Evolutionary conservation across 768 basidiomycete genomes (phyloP).

Genomic region (Lentinula detonsa): DNA sequence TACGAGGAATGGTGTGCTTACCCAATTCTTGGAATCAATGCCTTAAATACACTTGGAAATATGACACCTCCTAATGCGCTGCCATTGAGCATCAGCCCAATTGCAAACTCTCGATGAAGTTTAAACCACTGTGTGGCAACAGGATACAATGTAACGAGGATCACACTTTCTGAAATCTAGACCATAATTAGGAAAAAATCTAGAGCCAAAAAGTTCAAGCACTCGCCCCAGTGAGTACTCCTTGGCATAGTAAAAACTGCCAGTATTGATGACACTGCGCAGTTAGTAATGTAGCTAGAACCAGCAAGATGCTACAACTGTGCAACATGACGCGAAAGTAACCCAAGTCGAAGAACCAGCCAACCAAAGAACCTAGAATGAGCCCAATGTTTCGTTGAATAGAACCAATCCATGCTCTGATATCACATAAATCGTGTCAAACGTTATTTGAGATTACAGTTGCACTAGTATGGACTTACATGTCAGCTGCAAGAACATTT

Average conservation of each 20-base stretch:
- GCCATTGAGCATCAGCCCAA: neutral
- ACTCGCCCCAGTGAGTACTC: neutral
- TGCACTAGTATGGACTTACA: neutral
- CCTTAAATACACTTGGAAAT: neutral
- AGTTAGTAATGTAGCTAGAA: neutral
- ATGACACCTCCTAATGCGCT: neutral
- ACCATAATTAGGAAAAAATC: too few relatives aligned
- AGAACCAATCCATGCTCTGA: neutral
- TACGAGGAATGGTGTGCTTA: neutral
- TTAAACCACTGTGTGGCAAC: neutral
- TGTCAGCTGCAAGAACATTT: too few relatives aligned
- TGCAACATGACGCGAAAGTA: neutral
- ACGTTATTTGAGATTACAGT: neutral
- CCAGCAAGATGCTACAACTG: neutral
- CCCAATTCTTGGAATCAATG: neutral
- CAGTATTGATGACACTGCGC: neutral
- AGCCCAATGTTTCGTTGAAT: neutral
- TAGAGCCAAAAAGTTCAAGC: too few relatives aligned
- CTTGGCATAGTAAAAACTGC: neutral
- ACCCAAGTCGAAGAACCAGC: neutral
- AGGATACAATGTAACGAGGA: neutral
- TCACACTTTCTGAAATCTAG: too few relatives aligned
- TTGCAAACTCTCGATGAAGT: neutral
- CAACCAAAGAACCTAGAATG: neutral
- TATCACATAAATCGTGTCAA: neutral